Evolutionary conservation across 2,329 filamentous ascomycete genomes (phyloP).

Genomic region (Aphanocladium album): DNA sequence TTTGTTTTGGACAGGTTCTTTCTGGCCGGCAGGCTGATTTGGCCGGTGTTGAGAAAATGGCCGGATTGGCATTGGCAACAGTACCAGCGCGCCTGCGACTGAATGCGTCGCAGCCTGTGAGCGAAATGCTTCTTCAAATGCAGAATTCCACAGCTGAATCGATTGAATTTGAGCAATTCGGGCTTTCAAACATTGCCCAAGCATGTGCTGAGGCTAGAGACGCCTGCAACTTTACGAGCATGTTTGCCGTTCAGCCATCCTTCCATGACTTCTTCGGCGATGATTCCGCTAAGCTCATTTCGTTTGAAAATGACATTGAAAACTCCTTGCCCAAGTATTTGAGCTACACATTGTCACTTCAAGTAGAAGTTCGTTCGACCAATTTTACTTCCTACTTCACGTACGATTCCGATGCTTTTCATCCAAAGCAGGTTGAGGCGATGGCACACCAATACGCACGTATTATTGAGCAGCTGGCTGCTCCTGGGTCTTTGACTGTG

Average conservation of each 20-base stretch:
- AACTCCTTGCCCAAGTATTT: background rate
- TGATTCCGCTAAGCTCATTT: background rate
- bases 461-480: background rate
- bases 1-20: conserved; percentile 50
- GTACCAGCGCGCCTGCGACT: conserved; percentile 45
- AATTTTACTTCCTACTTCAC: background rate
- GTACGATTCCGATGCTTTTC: background rate
- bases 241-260: conserved; percentile 25
- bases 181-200: conserved; percentile 26
- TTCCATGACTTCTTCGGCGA: background rate
- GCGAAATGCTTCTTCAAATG: conserved; percentile 38
- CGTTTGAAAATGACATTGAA: background rate
- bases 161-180: conserved; percentile 25
- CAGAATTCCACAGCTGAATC: conserved; percentile 18
- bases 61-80: conserved; percentile 51
- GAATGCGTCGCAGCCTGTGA: conserved; percentile 32
- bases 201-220: conserved; percentile 4
- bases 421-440: background rate
- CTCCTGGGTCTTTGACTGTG: background rate
- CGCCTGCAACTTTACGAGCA: conserved; percentile 22
- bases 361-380: background rate
- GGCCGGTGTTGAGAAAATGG: conserved; percentile 41
- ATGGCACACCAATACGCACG: background rate
- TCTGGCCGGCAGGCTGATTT: conserved; percentile 44
- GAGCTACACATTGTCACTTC: background rate